Base-by-base conservation (phyloP, 2,329 filamentous ascomycete species). In the Myotisia sp. region DNA sequence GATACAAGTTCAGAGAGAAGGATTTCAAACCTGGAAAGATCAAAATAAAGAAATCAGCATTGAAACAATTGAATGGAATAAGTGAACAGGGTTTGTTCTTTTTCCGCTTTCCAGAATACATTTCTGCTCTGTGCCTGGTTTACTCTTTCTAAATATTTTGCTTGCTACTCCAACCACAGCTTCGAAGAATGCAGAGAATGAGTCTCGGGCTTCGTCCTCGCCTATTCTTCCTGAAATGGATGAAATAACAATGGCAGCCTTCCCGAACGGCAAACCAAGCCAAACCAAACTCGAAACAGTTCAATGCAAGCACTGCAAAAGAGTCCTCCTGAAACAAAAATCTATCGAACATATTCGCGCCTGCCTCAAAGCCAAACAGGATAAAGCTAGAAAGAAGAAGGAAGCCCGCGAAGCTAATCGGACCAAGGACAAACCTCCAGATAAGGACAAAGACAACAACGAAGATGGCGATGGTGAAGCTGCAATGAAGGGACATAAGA, bases 221-320 rank as follows among this genome's bases (percentile, higher is more conserved):
- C 60, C 60, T 3, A 56, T 59, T 14, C 50, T 63, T n/a, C 60
- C 60, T 4, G 53, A 74, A 34, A 70, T 93, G 33, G 82, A 92
- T 47, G 76, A 85, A 40, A 72, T 67, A 41, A 75, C 81, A 9
- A 72, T 80, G 46, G 75, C 83, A 40, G 80, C 80, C 3, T 94
- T 94, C 55, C 68, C 75, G 3, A 86, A 78, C 29, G 83, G 84
- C 41, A 75, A 79, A 38, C 84, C 85, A 0, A 69, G 92, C 45
- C 77, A 85, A 47, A 86, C 93, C 50, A 68, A 67, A 37, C 71
- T 80, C 7, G 83, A 92, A 42, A 70, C 83, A 6, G 76, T 90
- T 33, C 70, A 79, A 45, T 98, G 87, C 68, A 94, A 90, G 54
- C 84, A 92, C 54, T 98, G 87, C 63, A 93, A 90, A 59, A 86